Percentiles rank a stretch among this genome's conserved stretches.
phyloP scores from a whole-genome alignment of 2,329 filamentous ascomycete species.

The Paecilomyces fulvus region DNA sequence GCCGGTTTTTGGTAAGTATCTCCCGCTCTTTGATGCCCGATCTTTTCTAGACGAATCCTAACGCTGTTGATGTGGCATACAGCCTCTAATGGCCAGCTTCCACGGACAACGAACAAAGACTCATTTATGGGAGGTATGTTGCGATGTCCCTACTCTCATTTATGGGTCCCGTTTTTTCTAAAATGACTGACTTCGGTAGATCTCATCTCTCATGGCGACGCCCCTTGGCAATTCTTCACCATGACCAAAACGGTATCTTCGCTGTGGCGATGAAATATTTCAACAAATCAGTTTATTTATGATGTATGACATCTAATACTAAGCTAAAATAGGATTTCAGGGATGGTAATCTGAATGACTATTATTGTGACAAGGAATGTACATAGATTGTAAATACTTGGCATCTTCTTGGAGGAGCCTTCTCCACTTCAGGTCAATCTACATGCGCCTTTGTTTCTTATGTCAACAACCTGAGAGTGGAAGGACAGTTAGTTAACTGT shows the following conservation, averaged over 20 bases:
- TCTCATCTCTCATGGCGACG: background rate
- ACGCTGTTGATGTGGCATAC: background rate
- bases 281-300: no score
- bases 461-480: background rate
- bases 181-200: background rate
- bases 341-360: no score
- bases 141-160: background rate
- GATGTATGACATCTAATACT: no score
- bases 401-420: no score
- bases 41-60: background rate
- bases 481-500: background rate
- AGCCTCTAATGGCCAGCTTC: background rate
- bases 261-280: background rate
- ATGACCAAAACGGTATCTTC: background rate
- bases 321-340: no score
- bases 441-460: background rate
- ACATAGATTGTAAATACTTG: no score
- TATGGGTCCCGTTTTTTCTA: background rate
- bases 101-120: background rate
- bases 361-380: no score
- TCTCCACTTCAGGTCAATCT: background rate
- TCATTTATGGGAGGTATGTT: background rate
- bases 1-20: conserved; percentile 15
- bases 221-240: background rate
- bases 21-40: background rate